These are phyloP conservation scores for Penicillium verrucosum DNA, from an alignment of 2,329 filamentous ascomycete genomes.

Conservation along the genomic window DNA sequence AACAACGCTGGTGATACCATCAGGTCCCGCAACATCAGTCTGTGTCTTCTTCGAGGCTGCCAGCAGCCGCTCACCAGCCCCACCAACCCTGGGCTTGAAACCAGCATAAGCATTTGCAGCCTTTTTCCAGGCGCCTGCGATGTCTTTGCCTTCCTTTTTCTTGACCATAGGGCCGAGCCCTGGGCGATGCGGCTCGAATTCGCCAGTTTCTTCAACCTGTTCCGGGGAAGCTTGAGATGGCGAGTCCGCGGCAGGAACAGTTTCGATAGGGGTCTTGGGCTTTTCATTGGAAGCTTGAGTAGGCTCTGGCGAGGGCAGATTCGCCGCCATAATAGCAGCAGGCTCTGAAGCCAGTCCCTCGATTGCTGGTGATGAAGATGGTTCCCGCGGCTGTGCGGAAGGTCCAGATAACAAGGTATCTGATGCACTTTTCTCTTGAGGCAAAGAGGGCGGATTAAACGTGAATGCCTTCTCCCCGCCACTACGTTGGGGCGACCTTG, in stretches of 20 bases:
- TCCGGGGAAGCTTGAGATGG: slow-evolving; percentile 15
- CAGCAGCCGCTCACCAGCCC: slow-evolving; percentile 75
- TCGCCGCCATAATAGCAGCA: slow-evolving; percentile 13
- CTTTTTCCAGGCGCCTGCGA: slow-evolving; percentile 75
- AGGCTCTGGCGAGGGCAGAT: slow-evolving; percentile 7
- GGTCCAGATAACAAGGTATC: slow-evolving; percentile 18
- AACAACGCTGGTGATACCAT: slow-evolving; percentile 86
- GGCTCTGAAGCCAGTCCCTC: slow-evolving; percentile 16
- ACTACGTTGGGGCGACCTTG: slow-evolving; percentile 31
- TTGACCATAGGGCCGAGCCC: slow-evolving; percentile 90
- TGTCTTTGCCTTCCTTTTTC: slow-evolving; percentile 67
- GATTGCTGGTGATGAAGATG: slow-evolving; percentile 10
- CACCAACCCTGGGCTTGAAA: slow-evolving; percentile 86
- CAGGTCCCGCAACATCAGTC: slow-evolving; percentile 65
- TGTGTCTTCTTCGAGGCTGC: slow-evolving; percentile 54
- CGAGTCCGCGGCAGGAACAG: slow-evolving; percentile 6
- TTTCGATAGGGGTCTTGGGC: slow-evolving; percentile 9
- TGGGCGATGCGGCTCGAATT: slow-evolving; percentile 59
- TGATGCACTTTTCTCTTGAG: slow-evolving; percentile 10
- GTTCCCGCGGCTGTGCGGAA: slow-evolving; percentile 19
- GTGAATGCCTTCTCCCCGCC: slow-evolving; percentile 31
- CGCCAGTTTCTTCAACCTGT: slow-evolving; percentile 48
- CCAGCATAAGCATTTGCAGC: slow-evolving; percentile 67
- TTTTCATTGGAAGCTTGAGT: slow-evolving; percentile 5
- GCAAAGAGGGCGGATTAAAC: slow-evolving; percentile 6